Conservation (phyloP, 2,329 filamentous ascomycete genomes). For the Botrytis deweyae region DNA sequence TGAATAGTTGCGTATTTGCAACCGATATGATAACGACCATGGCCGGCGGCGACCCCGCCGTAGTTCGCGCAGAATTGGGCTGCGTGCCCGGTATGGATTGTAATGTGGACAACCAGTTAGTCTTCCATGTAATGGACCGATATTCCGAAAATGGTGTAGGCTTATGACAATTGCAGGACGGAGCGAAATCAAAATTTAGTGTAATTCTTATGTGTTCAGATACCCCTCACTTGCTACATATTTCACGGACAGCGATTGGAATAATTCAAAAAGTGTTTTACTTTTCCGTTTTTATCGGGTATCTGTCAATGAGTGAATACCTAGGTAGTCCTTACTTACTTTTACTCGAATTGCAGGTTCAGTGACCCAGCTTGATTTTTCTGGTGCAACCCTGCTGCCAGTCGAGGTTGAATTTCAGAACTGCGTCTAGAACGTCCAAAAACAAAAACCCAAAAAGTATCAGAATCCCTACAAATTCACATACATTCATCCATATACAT, state of each 20-base stretch:
- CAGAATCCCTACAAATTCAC: neutral
- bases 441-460: neutral
- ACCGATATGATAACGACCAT: constrained; percentile 48
- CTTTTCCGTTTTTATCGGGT: neutral
- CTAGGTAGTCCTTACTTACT: neutral
- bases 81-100: constrained; percentile 44
- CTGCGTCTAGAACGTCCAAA: neutral
- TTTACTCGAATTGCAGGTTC: neutral
- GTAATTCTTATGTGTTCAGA: constrained; percentile 1
- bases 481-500: neutral
- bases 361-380: neutral
- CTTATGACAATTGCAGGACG: constrained; percentile 26
- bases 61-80: constrained; percentile 44
- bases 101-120: constrained; percentile 44
- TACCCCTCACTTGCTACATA: constrained; percentile 7
- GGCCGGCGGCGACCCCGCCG: constrained; percentile 41
- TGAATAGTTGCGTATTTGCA: constrained; percentile 42
- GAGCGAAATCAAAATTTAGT: constrained; percentile 1
- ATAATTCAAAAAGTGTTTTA: constrained; percentile 1
- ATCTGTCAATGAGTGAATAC: neutral
- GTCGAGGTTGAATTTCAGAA: neutral
- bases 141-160: constrained; percentile 39
- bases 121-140: constrained; percentile 47
- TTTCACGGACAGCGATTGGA: neutral
- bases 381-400: neutral